Base-by-base conservation (phyloP, 164 flowering plant species). In the Aristolochia californica region DNA sequence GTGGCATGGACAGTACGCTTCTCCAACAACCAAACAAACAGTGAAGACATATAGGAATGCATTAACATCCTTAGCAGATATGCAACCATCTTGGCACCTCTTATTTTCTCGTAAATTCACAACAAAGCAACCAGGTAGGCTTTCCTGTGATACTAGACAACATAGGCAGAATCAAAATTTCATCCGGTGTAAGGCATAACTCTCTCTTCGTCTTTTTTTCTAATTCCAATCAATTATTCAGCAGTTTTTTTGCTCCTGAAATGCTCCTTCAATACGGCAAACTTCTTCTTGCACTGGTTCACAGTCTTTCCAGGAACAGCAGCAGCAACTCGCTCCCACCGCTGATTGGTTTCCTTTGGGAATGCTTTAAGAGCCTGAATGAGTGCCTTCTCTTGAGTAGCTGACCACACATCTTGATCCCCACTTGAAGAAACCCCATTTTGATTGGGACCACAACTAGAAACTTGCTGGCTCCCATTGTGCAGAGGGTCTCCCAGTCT, bases 291-390 rank as follows among this genome's bases (percentile, higher is more conserved):
- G 65, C 83, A 77, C 60, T 79, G 83, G 55, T 57, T 75, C 68
- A 77, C 61, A 18, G 80, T 80, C 74, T 91, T 91, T 62, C 98
- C 96, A 45, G 96, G 98, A 60, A 91, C 91, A 15, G 98, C 91
- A 24, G 98, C 72, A 2, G 96, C 85, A 63, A 91, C 91, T 28
- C 96, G 77, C 62, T 91, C 95, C 98, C 83, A 79, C 3, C 83
- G 74, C 67, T 79, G 81, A 55, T 13, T 64, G 1, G 74, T 64
- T 54, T 79, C 83, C 73, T 79, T 79, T 0, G 81, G 83, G 59
- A 79, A 77, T 15, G 80, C 77, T 62, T 79, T 79, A 47, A 77
- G 61, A 65, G 80, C 83, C 64, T 77, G 83, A 62, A 79, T 64
- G n/a, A 79, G 68, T 28, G 83, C 83, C 60, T 71, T 68, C 61